phyloP scores from a whole-genome alignment of 768 basidiomycete genomes.

The Amyloporia xantha region DNA sequence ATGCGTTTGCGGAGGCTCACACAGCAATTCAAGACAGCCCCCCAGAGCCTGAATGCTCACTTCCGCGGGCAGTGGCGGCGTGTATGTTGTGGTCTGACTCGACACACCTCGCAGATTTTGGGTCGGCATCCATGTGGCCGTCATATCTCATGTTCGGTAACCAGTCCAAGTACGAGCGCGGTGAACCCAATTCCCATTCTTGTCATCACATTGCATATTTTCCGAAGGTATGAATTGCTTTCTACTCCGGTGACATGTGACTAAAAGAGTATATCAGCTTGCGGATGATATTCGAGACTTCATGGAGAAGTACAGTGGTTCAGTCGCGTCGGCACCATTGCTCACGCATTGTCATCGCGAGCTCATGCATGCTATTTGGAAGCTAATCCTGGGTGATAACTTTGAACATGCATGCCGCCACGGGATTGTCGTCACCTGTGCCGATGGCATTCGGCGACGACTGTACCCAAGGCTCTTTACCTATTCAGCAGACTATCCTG shows the following conservation, averaged over 20 bases:
- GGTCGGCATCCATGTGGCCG: constrained; percentile 30
- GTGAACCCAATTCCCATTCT: constrained; percentile 23
- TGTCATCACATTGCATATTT: constrained; percentile 39
- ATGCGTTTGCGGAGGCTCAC: constrained; percentile 11
- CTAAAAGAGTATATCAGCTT: no score
- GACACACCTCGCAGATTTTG: constrained; percentile 22
- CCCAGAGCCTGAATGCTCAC: background rate
- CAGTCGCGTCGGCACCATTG: no score
- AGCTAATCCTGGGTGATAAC: constrained; percentile 11
- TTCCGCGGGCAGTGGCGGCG: constrained; percentile 7
- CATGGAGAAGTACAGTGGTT: no score
- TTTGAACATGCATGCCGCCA: constrained; percentile 19
- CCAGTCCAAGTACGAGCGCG: constrained; percentile 33
- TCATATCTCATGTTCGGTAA: constrained; percentile 34
- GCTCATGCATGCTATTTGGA: constrained; percentile 18
- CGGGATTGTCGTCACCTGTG: constrained; percentile 16
- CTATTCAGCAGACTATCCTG: constrained; percentile 25
- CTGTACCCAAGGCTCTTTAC: constrained; percentile 20
- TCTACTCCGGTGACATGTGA: no score
- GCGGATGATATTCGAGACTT: no score
- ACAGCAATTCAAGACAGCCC: constrained; percentile 6
- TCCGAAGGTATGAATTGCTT: constrained; percentile 30
- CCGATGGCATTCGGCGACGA: constrained; percentile 15
- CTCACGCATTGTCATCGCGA: constrained; percentile 18
- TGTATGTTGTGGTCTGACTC: constrained; percentile 23